These are phyloP conservation scores for Clavispora asparagi DNA, from an alignment of 805 yeast species.

Conservation along the genomic window DNA sequence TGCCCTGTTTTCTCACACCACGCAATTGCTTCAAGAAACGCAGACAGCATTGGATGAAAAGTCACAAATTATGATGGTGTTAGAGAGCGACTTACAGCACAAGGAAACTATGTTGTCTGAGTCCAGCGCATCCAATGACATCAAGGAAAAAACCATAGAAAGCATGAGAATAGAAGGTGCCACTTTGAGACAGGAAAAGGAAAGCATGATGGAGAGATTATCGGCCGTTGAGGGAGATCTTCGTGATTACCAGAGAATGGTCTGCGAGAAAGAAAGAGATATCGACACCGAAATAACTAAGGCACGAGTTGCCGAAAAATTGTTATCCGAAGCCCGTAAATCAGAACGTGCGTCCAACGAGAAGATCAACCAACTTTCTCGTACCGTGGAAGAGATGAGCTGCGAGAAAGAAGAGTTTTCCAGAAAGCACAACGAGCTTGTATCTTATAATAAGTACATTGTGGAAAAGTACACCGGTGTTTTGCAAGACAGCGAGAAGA, in stretches of 20 bases:
- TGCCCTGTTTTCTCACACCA: neutral
- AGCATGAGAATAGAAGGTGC: neutral
- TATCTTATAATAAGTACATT: conserved; percentile 1
- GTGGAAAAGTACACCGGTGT: conserved; percentile 1
- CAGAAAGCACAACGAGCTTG: neutral
- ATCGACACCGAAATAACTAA: neutral
- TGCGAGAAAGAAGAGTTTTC: neutral
- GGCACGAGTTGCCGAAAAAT: neutral
- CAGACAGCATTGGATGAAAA: neutral
- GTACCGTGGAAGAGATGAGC: neutral
- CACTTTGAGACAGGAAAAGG: neutral
- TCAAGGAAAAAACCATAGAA: neutral
- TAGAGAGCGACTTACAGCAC: neutral
- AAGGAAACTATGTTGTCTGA: neutral
- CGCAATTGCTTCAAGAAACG: neutral
- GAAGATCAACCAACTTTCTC: neutral
- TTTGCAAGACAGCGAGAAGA: neutral
- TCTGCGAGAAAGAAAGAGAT: neutral
- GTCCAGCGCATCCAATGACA: neutral
- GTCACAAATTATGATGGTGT: neutral
- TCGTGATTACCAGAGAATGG: neutral
- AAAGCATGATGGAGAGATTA: neutral
- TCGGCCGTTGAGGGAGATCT: neutral
- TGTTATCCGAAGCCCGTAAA: neutral
- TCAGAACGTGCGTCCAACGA: neutral